Base-by-base conservation (phyloP, 2,329 filamentous ascomycete species). In the Venturia nashicola region DNA sequence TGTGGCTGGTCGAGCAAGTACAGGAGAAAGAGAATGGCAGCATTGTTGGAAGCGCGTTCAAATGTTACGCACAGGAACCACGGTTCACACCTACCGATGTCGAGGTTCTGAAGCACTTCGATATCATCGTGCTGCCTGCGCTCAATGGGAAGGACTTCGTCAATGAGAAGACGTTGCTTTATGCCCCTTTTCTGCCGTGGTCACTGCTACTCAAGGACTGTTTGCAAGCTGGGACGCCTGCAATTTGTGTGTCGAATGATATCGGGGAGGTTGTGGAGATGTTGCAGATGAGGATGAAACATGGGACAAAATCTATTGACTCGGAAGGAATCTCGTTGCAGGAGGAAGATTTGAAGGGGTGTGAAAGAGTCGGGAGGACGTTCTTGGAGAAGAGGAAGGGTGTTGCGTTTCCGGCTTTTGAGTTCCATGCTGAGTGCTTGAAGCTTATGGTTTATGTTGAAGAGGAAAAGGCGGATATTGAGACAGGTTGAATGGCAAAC, bases 101-200 rank as follows among this genome's bases (percentile, higher is more conserved):
- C 8, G 61, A 57, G 23, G 36, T 59, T 2, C 51, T 65, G 34
- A 34, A 39, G 23, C n/a, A 27, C 16, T 59, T 65, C n/a, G 64
- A 46, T 20, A 59, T 65, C 23, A 39, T 39, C 3, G 54, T 64
- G 2, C 16, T 65, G 18, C 39, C 36, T 34, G 32, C 43, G 3
- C 27, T 60, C n/a, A 18, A 60, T n/a, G 46, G 36, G 5, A 60
- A n/a, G 16, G 12, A 43, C 5, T 20, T 42, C 27, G 40, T 36
- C 12, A 63, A 20, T n/a, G 48, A n/a, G 42, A 40, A n/a, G 34
- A 65, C 48, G 40, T 32, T 65, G 32, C 39, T 65, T 6, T 65
- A 44, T 46, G 64, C 61, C 48, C 64, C 64, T 16, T 65, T 65
- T 43, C 16, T 65, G 61, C 34, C 55, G 48, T 64, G 46, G 64